These are phyloP conservation scores for Spiraea crenata DNA, from an alignment of 331 rosid genomes.

Conservation along the genomic window DNA sequence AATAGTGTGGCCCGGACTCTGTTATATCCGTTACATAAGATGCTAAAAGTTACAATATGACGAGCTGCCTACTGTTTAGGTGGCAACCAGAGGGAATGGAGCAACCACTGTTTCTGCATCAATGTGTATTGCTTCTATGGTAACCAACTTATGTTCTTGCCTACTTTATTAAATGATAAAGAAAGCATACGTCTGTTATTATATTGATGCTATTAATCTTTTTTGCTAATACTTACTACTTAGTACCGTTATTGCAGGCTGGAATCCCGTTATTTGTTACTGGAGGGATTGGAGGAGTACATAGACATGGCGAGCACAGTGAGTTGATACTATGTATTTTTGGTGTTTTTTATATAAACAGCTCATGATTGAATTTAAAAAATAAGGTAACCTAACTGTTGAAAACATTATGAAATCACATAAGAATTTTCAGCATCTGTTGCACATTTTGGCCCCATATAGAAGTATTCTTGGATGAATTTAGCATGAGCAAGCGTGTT, in stretches of 20 bases:
- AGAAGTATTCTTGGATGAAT: background rate
- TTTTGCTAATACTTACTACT: background rate
- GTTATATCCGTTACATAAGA: background rate
- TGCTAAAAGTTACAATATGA: slow-evolving; percentile 15
- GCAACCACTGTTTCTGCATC: slow-evolving; percentile 93
- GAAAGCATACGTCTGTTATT: background rate
- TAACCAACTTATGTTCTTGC: slow-evolving; percentile 23
- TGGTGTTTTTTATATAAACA: slow-evolving; percentile 9
- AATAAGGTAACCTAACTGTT: background rate
- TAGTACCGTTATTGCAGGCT: slow-evolving; percentile 45
- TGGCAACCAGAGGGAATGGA: slow-evolving; percentile 75
- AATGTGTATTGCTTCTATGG: slow-evolving; percentile 83
- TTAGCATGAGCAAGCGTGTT: background rate
- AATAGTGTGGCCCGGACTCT: background rate
- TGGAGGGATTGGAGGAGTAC: slow-evolving; percentile 98
- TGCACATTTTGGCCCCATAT: background rate
- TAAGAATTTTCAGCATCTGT: background rate
- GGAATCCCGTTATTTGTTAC: slow-evolving; percentile 83
- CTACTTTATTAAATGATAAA: background rate
- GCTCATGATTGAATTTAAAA: slow-evolving; percentile 9
- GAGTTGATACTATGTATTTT: slow-evolving; percentile 30
- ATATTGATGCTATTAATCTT: slow-evolving; percentile 3
- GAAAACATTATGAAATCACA: background rate
- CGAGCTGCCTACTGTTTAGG: slow-evolving; percentile 40
- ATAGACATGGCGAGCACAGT: slow-evolving; percentile 78